Evolutionary conservation across 176 grass and related monocot genomes (phyloP).

Genomic region (Cenchrus americanus): DNA sequence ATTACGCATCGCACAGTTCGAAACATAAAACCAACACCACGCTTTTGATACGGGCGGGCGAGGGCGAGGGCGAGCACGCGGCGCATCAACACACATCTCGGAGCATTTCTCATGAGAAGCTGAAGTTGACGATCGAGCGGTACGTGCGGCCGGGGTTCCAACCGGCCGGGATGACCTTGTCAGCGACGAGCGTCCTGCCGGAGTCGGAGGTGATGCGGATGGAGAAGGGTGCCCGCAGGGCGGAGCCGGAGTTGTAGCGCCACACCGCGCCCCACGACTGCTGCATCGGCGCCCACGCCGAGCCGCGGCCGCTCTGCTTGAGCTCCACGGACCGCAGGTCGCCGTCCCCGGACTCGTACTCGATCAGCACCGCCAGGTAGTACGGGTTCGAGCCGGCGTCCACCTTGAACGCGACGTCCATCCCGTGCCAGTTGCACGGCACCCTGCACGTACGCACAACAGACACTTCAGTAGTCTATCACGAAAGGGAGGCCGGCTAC

Average conservation of each 20-base stretch:
- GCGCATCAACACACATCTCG: background rate
- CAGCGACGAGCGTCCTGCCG: constrained; percentile 54
- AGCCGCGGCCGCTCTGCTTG: constrained; percentile 38
- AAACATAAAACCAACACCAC: too few species aligned
- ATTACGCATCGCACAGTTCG: too few species aligned
- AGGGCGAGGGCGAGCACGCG: too few species aligned
- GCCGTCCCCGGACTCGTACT: constrained; percentile 74
- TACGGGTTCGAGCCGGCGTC: constrained; percentile 76
- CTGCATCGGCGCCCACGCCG: constrained; percentile 48
- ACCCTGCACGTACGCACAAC: constrained; percentile 41
- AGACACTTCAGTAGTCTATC: too few species aligned
- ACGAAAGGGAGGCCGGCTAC: too few species aligned
- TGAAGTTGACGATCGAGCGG: constrained; percentile 61
- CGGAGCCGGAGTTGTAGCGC: constrained; percentile 32
- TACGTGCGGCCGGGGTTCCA: constrained; percentile 58
- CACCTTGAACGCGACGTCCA: constrained; percentile 68
- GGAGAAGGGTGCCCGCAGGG: constrained; percentile 54
- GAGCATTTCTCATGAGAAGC: background rate
- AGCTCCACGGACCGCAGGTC: constrained; percentile 72
- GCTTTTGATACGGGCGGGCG: too few species aligned
- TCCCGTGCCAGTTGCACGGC: constrained; percentile 68
- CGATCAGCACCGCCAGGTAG: constrained; percentile 75
- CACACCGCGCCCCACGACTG: constrained; percentile 69
- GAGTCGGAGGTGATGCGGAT: constrained; percentile 59
- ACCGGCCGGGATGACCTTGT: constrained; percentile 45